Percentiles rank a stretch among this genome's conserved stretches.
These are phyloP conservation scores for Pterocarpus santalinus DNA, from an alignment of 306 rosid genomes.

Conservation along the genomic window DNA sequence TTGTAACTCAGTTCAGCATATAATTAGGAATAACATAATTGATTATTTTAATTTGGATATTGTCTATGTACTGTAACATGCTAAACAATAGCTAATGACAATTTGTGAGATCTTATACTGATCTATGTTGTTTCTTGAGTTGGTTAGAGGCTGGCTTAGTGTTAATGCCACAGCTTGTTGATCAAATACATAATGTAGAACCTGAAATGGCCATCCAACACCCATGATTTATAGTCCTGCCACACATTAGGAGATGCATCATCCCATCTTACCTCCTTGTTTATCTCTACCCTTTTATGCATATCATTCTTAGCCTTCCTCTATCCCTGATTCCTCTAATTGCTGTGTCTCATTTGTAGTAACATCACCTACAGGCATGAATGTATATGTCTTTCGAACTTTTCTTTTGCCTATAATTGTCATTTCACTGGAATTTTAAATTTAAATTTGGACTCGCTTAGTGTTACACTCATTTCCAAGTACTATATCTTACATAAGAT, in stretches of 20 bases:
- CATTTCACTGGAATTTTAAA: neutral
- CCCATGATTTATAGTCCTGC: neutral
- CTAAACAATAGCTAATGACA: constrained; percentile 8
- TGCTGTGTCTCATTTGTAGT: neutral
- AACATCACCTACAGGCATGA: constrained; percentile 2
- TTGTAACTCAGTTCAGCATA: constrained; percentile 12
- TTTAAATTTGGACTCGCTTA: neutral
- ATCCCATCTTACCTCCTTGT: constrained; percentile 18
- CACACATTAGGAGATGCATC: constrained; percentile 24
- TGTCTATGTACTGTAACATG: constrained; percentile 13
- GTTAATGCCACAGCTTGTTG: constrained; percentile 7
- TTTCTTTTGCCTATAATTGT: neutral
- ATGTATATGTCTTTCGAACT: neutral
- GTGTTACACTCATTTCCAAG: neutral
- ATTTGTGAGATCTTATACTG: neutral
- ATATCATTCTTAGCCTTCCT: constrained; percentile 29
- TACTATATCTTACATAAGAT: neutral
- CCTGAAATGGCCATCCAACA: constrained; percentile 15
- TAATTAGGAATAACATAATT: neutral
- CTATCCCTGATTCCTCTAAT: neutral
- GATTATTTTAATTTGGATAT: neutral
- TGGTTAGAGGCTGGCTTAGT: constrained; percentile 27
- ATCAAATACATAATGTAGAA: constrained; percentile 14
- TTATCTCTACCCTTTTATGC: constrained; percentile 26
- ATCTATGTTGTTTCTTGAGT: constrained; percentile 9